A percentile compares a stretch with the other conserved stretches of the same genome.
Conservation (phyloP, 768 basidiomycete genomes). For the Mycena polygramma region DNA sequence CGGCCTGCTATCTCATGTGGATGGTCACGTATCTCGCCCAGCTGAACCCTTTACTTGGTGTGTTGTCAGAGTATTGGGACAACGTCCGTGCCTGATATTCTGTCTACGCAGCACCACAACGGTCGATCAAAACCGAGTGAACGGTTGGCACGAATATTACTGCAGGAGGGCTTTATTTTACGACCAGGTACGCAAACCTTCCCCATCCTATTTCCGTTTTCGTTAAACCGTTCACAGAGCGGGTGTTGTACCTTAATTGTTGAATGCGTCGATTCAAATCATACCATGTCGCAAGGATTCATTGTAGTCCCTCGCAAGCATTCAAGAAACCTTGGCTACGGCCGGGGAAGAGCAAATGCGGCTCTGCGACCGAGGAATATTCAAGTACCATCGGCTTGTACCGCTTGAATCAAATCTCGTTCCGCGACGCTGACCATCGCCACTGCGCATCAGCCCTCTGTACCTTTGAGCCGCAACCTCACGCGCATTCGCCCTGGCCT, state of each 20-base stretch:
- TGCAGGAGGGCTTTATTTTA: slow-evolving; percentile 23
- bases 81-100: neutral
- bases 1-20: slow-evolving; percentile 96
- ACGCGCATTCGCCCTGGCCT: too few relatives aligned
- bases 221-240: slow-evolving; percentile 14
- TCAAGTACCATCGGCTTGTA: too few relatives aligned
- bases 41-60: slow-evolving; percentile 90
- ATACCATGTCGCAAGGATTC: neutral
- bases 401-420: too few relatives aligned
- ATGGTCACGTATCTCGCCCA: slow-evolving; percentile 97
- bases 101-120: slow-evolving; percentile 16
- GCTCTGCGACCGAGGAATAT: too few relatives aligned
- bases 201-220: neutral
- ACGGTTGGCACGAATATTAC: slow-evolving; percentile 7
- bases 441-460: too few relatives aligned
- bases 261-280: slow-evolving; percentile 22
- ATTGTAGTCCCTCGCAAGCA: too few relatives aligned
- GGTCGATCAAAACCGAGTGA: slow-evolving; percentile 21
- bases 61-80: slow-evolving; percentile 40
- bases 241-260: slow-evolving; percentile 33
- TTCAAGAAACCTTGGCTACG: too few relatives aligned
- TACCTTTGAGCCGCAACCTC: too few relatives aligned
- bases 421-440: too few relatives aligned
- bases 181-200: slow-evolving; percentile 19
- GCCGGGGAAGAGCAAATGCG: too few relatives aligned